Percentiles rank a stretch among this genome's conserved stretches.
Evolutionary conservation across 306 rosid genomes (phyloP).

Genomic region (Luffa aegyptiaca): DNA sequence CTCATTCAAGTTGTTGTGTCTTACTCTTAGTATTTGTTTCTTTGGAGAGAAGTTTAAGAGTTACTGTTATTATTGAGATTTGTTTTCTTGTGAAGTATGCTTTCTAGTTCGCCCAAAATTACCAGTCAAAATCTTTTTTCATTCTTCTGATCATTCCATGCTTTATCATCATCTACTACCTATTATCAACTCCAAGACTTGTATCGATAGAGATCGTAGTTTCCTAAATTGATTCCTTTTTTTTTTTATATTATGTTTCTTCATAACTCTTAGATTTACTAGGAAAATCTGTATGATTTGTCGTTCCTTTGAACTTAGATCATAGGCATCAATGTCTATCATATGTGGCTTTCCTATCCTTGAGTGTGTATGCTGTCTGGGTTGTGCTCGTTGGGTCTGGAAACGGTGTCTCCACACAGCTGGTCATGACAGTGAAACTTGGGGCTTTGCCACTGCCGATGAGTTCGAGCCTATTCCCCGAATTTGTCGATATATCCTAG

Average conservation of each 20-base stretch:
- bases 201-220: not conserved
- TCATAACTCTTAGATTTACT: not conserved
- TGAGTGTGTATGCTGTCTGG: conserved; percentile 92
- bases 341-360: conserved; percentile 65
- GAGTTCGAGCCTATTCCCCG: conserved; percentile 89
- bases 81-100: not conserved
- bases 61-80: not conserved
- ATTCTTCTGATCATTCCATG: not conserved
- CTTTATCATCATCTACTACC: not conserved
- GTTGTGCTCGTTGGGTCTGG: conserved; percentile 91
- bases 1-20: not conserved
- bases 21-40: not conserved
- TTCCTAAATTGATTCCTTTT: not conserved
- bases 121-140: not conserved
- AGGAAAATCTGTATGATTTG: not conserved
- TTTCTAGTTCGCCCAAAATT: not conserved
- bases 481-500: conserved; percentile 71
- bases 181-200: not conserved
- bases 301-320: not conserved
- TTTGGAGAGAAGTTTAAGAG: not conserved
- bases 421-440: conserved; percentile 90
- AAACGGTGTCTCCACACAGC: conserved; percentile 89
- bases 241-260: not conserved
- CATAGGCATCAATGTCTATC: conserved; percentile 49
- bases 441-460: conserved; percentile 67